Evolutionary conservation across 192 early-diverging fungal species (phyloP).

Genomic region (Dispira simplex): DNA sequence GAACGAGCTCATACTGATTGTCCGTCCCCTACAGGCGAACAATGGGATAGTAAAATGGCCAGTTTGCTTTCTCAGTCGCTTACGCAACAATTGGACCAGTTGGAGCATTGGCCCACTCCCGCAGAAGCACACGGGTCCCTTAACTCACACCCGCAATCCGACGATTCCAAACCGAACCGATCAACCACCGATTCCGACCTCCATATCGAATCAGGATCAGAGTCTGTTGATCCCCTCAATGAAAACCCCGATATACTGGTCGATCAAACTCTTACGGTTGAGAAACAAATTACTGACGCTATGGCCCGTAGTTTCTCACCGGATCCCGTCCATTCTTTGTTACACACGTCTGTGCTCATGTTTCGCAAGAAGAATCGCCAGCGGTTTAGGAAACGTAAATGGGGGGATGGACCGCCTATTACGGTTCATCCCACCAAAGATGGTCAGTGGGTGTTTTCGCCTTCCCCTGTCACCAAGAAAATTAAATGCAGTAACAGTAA

Average conservation of each 20-base stretch:
- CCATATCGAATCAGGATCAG: too few species aligned
- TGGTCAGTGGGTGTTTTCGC: background rate
- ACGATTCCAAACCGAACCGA: background rate
- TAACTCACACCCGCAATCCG: background rate
- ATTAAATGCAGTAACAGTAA: too few species aligned
- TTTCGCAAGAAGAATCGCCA: conserved; percentile 4
- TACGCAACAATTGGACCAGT: background rate
- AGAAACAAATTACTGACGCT: background rate
- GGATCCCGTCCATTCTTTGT: background rate
- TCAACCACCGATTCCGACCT: background rate
- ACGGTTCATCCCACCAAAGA: background rate
- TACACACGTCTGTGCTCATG: conserved; percentile 8
- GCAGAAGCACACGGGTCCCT: conserved; percentile 1
- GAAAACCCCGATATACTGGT: background rate
- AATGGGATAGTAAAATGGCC: background rate
- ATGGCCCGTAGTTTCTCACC: background rate
- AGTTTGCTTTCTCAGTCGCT: background rate
- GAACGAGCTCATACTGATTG: background rate
- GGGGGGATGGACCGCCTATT: conserved; percentile 8
- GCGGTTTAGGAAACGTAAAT: conserved; percentile 4
- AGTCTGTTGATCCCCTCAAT: too few species aligned
- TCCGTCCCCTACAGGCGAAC: background rate
- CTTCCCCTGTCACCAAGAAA: background rate
- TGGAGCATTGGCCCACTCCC: conserved; percentile 8
- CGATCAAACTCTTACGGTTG: background rate